phyloP scores from a whole-genome alignment of 805 yeast species.

The Candida maesae region DNA sequence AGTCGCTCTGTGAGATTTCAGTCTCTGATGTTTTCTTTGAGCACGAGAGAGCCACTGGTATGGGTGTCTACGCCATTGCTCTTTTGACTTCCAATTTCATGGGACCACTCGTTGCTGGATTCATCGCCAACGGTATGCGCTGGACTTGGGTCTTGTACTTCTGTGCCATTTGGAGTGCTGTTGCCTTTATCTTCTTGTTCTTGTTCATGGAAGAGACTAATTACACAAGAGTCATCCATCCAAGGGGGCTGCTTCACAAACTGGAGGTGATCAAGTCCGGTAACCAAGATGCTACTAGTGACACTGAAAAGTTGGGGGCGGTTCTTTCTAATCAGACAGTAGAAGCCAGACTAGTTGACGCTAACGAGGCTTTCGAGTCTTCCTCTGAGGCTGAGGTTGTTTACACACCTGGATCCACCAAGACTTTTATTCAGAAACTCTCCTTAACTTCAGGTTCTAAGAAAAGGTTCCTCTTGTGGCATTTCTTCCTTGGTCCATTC shows the following conservation, averaged over 20 bases:
- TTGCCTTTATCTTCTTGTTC: constrained; percentile 35
- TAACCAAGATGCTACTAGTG: no score
- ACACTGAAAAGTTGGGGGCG: no score
- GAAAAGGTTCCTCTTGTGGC: constrained; percentile 29
- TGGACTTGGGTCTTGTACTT: constrained; percentile 53
- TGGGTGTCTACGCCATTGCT: constrained; percentile 50
- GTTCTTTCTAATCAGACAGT: constrained; percentile 16
- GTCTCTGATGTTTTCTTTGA: constrained; percentile 48
- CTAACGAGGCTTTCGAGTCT: constrained; percentile 30
- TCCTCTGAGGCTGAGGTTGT: constrained; percentile 23
- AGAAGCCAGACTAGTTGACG: constrained; percentile 17
- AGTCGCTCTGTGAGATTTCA: constrained; percentile 46
- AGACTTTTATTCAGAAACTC: constrained; percentile 41
- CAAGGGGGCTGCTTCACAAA: no score
- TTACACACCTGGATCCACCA: constrained; percentile 27
- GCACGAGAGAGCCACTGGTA: constrained; percentile 45
- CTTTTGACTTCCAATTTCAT: constrained; percentile 50
- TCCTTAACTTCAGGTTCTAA: constrained; percentile 38
- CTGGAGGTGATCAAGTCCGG: no score
- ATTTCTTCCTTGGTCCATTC: constrained; percentile 35
- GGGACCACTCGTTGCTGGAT: constrained; percentile 59
- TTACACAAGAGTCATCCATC: constrained; percentile 34
- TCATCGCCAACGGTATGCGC: constrained; percentile 44
- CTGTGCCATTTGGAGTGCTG: constrained; percentile 44
- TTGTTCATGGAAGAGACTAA: constrained; percentile 55